Conservation (phyloP, 148 eudicot species). For the Vaccinium darrowii region DNA sequence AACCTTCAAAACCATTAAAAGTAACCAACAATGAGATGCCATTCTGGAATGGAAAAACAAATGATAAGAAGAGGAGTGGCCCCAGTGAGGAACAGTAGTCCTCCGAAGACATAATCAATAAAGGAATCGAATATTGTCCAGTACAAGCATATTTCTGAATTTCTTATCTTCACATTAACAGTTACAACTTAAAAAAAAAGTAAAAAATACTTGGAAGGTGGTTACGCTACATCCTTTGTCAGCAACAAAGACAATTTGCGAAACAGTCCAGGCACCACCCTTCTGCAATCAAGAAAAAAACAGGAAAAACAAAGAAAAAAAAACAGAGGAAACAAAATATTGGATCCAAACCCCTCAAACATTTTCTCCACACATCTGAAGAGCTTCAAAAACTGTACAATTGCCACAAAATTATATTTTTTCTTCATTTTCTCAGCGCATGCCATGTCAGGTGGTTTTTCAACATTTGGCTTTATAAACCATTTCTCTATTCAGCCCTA, state of each 20-base stretch:
- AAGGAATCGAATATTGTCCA: not conserved
- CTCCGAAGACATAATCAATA: not conserved
- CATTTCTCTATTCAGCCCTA: not conserved
- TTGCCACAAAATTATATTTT: not conserved
- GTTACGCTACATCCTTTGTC: not conserved
- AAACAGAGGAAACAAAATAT: not conserved
- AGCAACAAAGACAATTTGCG: not conserved
- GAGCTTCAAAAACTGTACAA: not conserved
- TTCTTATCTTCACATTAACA: not conserved
- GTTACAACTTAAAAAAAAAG: not conserved
- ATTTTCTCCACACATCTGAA: not conserved
- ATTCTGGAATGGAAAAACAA: not conserved
- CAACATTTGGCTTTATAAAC: not conserved
- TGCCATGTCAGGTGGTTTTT: not conserved
- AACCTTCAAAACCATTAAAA: not conserved
- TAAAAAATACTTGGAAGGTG: not conserved
- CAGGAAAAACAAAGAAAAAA: not conserved
- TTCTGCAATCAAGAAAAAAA: not conserved
- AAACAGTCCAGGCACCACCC: not conserved
- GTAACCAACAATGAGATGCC: not conserved
- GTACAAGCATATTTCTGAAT: not conserved
- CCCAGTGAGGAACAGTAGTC: not conserved
- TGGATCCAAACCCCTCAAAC: not conserved
- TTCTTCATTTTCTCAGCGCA: not conserved
- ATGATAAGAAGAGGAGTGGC: not conserved